Evolutionary conservation across 2,329 filamentous ascomycete genomes (phyloP), one percentile per base, ranked within the genome.

Genomic region (Drechslera avenae): DNA sequence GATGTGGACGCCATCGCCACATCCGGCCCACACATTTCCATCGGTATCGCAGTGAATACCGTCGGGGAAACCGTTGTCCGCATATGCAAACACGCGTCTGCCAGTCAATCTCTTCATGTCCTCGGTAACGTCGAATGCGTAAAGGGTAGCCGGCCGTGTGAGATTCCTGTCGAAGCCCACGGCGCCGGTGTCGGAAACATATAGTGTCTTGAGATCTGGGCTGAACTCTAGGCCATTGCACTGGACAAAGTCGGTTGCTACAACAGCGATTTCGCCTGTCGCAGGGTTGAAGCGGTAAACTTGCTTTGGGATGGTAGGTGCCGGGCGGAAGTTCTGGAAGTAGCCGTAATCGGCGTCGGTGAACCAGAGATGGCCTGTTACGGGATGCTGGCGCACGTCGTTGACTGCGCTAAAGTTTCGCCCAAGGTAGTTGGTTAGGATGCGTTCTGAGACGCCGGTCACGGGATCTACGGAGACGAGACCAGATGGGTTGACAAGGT

Each of bases 11-110:
- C 82, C 82, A 60, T 84, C 81, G 0, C 79, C 79, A 52, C 79
- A 82, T 0, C 79, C 81, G 19, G 77, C 75, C 67, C 82, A 85
- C 1, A 85, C 77, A 62, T 84, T 84, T 2, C 82, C 82, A 3
- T 77, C 58, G 1, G 73, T 73, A 57, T 85, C 82, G 33, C 77
- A 76, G 55, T 81, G 80, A 52, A 83, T 71, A 7, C 86, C 86
- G 56, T 88, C 86, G 0, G 85, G 83, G 2, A 84, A 73, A 2
- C 82, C 81, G 2, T 75, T 64, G 39, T 80, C 76, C 2, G 76
- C 73, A 53, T 79, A 85, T 0, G 85, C 83, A 60, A 88, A 88
- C 0, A 79, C 76, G 48, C 69, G 57, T 1, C 75, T 58, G 44
- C 74, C 72, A 10, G 59, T 43, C 36, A 79, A 46, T 2, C 61